Percentiles rank a stretch among this genome's conserved stretches.
Conservation (phyloP, 2,329 filamentous ascomycete genomes). For the Fusarium incarnatum region DNA sequence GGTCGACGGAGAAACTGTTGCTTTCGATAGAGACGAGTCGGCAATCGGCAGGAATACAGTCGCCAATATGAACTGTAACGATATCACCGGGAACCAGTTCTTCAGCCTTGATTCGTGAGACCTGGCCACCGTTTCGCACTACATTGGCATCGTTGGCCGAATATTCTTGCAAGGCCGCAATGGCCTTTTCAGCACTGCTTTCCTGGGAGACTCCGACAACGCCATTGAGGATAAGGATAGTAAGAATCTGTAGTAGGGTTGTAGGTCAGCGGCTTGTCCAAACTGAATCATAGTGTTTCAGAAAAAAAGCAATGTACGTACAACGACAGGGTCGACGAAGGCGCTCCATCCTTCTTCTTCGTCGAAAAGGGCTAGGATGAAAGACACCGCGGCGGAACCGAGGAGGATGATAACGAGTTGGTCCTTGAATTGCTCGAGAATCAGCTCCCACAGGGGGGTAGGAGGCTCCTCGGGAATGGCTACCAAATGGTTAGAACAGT, state of each 20-base stretch:
- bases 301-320: slow-evolving; percentile 62
- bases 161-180: slow-evolving; percentile 97
- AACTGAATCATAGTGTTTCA: background rate
- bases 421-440: slow-evolving; percentile 99
- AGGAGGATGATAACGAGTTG: slow-evolving; percentile 96
- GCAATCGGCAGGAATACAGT: slow-evolving; percentile 95
- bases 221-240: slow-evolving; percentile 95
- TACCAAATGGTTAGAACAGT: slow-evolving; percentile 46
- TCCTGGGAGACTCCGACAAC: slow-evolving; percentile 98
- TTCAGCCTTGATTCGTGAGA: slow-evolving; percentile 91
- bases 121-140: slow-evolving; percentile 79
- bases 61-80: slow-evolving; percentile 86
- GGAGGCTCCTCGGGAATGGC: slow-evolving; percentile 87
- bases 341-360: slow-evolving; percentile 94
- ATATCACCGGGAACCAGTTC: slow-evolving; percentile 96
- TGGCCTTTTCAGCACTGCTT: slow-evolving; percentile 98
- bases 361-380: slow-evolving; percentile 92
- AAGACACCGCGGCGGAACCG: slow-evolving; percentile 91
- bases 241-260: slow-evolving; percentile 76
- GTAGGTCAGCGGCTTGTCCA: slow-evolving; percentile 15
- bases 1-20: slow-evolving; percentile 97
- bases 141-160: slow-evolving; percentile 98
- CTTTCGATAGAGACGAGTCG: slow-evolving; percentile 89
- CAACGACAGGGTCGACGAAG: slow-evolving; percentile 95
- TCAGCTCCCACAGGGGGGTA: slow-evolving; percentile 94